These are phyloP conservation scores for Pterulicium gracile DNA, from an alignment of 1,284 basidiomycete genomes.

Conservation along the genomic window DNA sequence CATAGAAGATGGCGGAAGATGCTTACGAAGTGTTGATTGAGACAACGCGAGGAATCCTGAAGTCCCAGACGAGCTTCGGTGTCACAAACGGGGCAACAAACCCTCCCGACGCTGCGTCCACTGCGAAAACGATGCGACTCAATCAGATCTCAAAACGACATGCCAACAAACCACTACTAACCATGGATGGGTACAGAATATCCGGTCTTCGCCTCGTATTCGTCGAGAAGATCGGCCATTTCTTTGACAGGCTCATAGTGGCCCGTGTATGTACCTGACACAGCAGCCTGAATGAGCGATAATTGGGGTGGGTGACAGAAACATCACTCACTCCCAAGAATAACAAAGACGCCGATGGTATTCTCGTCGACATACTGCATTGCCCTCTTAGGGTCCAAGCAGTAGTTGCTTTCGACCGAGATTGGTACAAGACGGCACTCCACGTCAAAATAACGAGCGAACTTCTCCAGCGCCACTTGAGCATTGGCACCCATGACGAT, in stretches of 20 bases:
- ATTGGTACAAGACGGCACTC: constrained; percentile 77
- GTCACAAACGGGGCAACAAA: constrained; percentile 80
- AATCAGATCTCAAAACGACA: not conserved
- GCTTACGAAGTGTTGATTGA: constrained; percentile 72
- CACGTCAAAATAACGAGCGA: constrained; percentile 88
- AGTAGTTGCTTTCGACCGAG: constrained; percentile 66
- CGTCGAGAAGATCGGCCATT: constrained; percentile 78
- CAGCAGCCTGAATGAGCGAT: no score
- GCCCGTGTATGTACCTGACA: constrained; percentile 76
- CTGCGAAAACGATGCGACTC: constrained; percentile 22
- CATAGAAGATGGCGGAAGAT: not conserved
- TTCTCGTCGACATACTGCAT: constrained; percentile 91
- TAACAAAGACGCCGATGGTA: constrained; percentile 77
- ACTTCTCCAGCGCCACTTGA: constrained; percentile 84
- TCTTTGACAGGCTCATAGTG: constrained; percentile 89
- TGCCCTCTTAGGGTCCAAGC: constrained; percentile 75
- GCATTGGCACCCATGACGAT: constrained; percentile 78
- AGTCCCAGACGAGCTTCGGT: constrained; percentile 80
- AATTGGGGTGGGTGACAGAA: no score
- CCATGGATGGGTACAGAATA: constrained; percentile 77
- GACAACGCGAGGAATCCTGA: constrained; percentile 78
- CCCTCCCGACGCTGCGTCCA: constrained; percentile 73
- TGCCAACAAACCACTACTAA: constrained; percentile 15
- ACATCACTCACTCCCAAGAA: constrained; percentile 60
- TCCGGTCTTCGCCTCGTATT: constrained; percentile 78